Conservation (phyloP, 1,139 yeast species). For the Neolecta irregularis region DNA sequence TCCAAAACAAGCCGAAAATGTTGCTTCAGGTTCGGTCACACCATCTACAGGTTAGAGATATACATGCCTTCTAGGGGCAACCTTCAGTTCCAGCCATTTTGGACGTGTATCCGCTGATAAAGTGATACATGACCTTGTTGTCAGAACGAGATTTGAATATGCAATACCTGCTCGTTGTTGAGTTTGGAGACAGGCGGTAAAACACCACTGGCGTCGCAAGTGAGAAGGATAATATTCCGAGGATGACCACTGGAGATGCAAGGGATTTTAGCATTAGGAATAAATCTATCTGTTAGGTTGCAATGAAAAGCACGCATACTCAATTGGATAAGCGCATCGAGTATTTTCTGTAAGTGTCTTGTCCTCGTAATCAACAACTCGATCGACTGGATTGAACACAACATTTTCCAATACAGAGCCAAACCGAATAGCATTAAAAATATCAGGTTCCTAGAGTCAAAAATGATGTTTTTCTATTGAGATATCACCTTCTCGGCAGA, state of each 20-base stretch:
- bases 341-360: constrained; percentile 85
- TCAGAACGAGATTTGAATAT: too few relatives aligned
- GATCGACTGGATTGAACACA: constrained; percentile 62
- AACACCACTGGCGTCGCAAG: constrained; percentile 97
- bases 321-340: constrained; percentile 97
- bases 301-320: too few relatives aligned
- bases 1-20: constrained; percentile 97
- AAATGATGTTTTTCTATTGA: too few relatives aligned
- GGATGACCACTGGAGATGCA: constrained; percentile 86
- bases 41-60: too few relatives aligned
- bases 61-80: too few relatives aligned
- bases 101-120: constrained; percentile 95
- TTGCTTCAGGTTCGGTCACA: constrained; percentile 94
- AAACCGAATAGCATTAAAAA: constrained; percentile 83
- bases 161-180: constrained; percentile 81
- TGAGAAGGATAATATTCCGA: constrained; percentile 75
- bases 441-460: constrained; percentile 98
- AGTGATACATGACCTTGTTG: constrained; percentile 99
- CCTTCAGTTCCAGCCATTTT: constrained; percentile 99
- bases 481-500: constrained; percentile 78
- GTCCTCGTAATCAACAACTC: constrained; percentile 75
- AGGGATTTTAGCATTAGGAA: constrained; percentile 92
- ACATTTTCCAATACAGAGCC: constrained; percentile 93
- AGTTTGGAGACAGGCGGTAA: constrained; percentile 93
- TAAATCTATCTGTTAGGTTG: too few relatives aligned